Evolutionary conservation across 169 alveolate species (phyloP).

Genomic region (Cryptosporidium ryanae): DNA sequence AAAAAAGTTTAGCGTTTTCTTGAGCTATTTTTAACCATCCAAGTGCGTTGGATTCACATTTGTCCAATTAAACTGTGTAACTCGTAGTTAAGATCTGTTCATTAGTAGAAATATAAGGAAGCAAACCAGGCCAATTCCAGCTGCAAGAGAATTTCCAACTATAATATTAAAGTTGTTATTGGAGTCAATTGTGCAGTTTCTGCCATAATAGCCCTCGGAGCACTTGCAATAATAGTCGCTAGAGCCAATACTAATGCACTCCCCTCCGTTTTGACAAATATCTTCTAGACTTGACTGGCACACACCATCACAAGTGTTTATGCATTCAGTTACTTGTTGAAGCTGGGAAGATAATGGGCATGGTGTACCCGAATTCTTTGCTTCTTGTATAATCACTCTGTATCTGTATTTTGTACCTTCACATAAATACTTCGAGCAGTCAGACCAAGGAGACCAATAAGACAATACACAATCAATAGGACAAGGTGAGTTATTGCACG

Average conservation of each 20-base stretch:
- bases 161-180: slow-evolving; percentile 48
- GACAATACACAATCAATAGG: slow-evolving; percentile 52
- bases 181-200: slow-evolving; percentile 47
- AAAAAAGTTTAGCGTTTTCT: no score
- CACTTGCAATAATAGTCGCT: slow-evolving; percentile 48
- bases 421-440: slow-evolving; percentile 29
- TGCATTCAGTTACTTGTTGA: slow-evolving; percentile 37
- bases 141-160: slow-evolving; percentile 47
- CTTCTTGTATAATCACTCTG: slow-evolving; percentile 40
- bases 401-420: slow-evolving; percentile 64
- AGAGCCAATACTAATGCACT: slow-evolving; percentile 47
- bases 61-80: no score
- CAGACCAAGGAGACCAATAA: slow-evolving; percentile 64
- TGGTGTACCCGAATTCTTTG: slow-evolving; percentile 43
- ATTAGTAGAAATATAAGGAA: slow-evolving; percentile 5
- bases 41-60: no score
- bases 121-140: slow-evolving; percentile 11
- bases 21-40: no score
- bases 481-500: slow-evolving; percentile 53
- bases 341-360: slow-evolving; percentile 56
- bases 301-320: slow-evolving; percentile 14
- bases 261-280: slow-evolving; percentile 55
- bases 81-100: slow-evolving; percentile 10
- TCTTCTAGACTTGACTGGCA: slow-evolving; percentile 9
- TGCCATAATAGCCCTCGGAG: slow-evolving; percentile 43